These are phyloP conservation scores for Yamadazyma sp. DNA, from an alignment of 805 yeast species.

Conservation along the genomic window DNA sequence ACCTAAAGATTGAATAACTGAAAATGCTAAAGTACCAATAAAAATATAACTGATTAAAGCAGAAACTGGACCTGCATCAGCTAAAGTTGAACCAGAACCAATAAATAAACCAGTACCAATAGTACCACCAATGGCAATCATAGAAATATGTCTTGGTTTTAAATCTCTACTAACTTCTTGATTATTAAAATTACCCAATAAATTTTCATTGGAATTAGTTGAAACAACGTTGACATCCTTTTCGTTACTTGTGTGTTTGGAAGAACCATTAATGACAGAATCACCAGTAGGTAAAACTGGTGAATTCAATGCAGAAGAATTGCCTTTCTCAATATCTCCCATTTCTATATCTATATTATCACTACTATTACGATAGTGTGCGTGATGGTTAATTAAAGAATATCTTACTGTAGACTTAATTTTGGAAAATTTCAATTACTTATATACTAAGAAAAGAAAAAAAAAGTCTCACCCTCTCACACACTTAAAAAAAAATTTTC, in stretches of 20 bases:
- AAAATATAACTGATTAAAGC: constrained; percentile 61
- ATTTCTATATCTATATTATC: too few species aligned
- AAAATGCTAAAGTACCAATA: constrained; percentile 63
- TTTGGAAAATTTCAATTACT: too few species aligned
- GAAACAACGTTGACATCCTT: constrained; percentile 11
- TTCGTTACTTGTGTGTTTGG: constrained; percentile 4
- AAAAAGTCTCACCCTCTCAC: too few species aligned
- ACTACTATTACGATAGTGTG: too few species aligned
- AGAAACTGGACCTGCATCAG: constrained; percentile 65
- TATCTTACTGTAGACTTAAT: too few species aligned
- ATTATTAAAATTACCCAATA: constrained; percentile 3
- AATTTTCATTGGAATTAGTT: constrained; percentile 8
- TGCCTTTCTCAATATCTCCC: too few species aligned
- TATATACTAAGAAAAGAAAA: too few species aligned
- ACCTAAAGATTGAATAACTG: constrained; percentile 69
- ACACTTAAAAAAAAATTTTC: too few species aligned
- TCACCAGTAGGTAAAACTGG: too few species aligned
- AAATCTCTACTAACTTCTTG: constrained; percentile 53
- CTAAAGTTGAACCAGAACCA: constrained; percentile 55
- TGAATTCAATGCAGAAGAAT: too few species aligned
- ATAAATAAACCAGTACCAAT: constrained; percentile 78
- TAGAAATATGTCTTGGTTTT: constrained; percentile 65
- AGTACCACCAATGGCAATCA: constrained; percentile 79
- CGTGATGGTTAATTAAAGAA: too few species aligned
- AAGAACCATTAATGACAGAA: too few species aligned